A percentile compares a stretch with the other conserved stretches of the same genome.
Conservation (phyloP, 2,329 filamentous ascomycete species). For the Fusarium euwallaceae region DNA sequence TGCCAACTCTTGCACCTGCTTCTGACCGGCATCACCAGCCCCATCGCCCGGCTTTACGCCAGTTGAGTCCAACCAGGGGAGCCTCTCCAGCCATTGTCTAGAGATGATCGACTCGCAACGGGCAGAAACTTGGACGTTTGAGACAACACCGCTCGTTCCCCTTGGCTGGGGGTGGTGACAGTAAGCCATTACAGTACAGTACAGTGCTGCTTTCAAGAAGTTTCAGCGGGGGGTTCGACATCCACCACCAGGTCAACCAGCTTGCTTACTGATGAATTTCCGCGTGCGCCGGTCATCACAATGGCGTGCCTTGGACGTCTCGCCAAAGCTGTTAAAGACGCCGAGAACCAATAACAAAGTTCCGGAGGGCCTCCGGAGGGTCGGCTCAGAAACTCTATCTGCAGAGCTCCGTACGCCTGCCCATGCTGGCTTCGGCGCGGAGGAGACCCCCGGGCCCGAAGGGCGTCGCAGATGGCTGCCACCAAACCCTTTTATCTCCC, state of each 20-base stretch:
- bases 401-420: slow-evolving; percentile 6
- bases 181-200: background rate
- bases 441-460: slow-evolving; percentile 28
- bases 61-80: background rate
- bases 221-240: background rate
- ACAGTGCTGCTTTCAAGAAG: background rate
- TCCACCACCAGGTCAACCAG: background rate
- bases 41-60: slow-evolving; percentile 8
- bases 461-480: slow-evolving; percentile 19
- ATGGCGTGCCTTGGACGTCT: slow-evolving; percentile 20
- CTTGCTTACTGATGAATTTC: slow-evolving; percentile 7
- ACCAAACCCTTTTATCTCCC: slow-evolving; percentile 22
- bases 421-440: slow-evolving; percentile 25
- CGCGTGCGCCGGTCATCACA: slow-evolving; percentile 9
- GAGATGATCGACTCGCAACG: slow-evolving; percentile 1
- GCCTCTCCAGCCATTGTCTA: background rate
- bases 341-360: slow-evolving; percentile 17
- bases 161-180: background rate
- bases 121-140: background rate
- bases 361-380: slow-evolving; percentile 28
- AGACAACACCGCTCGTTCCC: background rate
- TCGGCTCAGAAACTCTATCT: slow-evolving; percentile 32
- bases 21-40: slow-evolving; percentile 18
- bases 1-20: slow-evolving; percentile 22
- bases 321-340: background rate